phyloP scores from a whole-genome alignment of 495 filamentous ascomycete species.

The Podospora conica region DNA sequence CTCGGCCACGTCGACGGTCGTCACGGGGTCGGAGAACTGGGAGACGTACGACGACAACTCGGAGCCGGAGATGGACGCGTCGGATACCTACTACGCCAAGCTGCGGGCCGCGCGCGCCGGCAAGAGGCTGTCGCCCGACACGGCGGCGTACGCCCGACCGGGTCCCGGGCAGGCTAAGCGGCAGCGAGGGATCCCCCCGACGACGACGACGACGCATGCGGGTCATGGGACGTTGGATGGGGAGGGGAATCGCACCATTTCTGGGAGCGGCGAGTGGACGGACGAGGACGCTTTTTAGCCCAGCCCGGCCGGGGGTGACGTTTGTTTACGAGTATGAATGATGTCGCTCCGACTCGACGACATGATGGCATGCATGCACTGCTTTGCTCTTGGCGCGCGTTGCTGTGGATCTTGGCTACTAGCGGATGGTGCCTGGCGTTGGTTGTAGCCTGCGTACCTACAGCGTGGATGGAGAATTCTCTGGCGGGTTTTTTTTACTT shows the following conservation, averaged over 20 bases:
- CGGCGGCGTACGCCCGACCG: slow-evolving; percentile 30
- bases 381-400: neutral
- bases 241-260: slow-evolving; percentile 46
- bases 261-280: slow-evolving; percentile 48
- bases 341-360: slow-evolving; percentile 10
- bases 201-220: slow-evolving; percentile 21
- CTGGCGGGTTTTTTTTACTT: slow-evolving; percentile 5
- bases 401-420: neutral
- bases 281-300: slow-evolving; percentile 48
- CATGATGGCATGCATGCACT: neutral
- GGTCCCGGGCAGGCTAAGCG: slow-evolving; percentile 27
- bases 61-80: slow-evolving; percentile 66
- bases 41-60: slow-evolving; percentile 81
- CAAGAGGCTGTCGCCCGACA: slow-evolving; percentile 44
- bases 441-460: neutral
- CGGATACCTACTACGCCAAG: slow-evolving; percentile 72
- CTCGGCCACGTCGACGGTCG: slow-evolving; percentile 58
- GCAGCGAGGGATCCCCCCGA: slow-evolving; percentile 36
- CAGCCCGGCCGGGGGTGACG: slow-evolving; percentile 4
- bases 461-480: neutral
- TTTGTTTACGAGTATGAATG: slow-evolving; percentile 12
- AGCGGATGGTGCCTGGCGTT: neutral
- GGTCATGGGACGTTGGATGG: slow-evolving; percentile 35
- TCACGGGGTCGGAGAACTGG: slow-evolving; percentile 89
- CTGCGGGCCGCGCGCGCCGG: slow-evolving; percentile 51